Conservation (phyloP, 306 rosid species). For the Castanea mollissima region DNA sequence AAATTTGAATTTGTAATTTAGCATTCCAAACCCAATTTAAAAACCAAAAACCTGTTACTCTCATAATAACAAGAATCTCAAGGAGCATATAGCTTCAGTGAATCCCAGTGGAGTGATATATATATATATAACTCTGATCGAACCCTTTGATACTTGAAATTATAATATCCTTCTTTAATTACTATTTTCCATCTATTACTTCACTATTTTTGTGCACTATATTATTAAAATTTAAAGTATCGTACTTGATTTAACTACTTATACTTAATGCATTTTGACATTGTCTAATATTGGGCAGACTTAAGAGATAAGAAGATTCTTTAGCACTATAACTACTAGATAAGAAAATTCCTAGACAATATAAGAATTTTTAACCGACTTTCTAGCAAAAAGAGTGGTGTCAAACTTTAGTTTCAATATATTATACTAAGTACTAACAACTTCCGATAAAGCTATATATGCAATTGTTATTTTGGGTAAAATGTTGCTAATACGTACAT, state of each 20-base stretch:
- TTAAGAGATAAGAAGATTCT: neutral
- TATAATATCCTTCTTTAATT: too few relatives aligned
- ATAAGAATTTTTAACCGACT: neutral
- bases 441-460: neutral
- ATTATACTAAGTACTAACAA: neutral
- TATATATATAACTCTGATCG: too few relatives aligned
- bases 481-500: neutral
- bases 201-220: too few relatives aligned
- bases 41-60: too few relatives aligned
- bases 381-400: neutral
- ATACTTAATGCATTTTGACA: too few relatives aligned
- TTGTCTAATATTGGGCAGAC: neutral
- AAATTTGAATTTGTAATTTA: too few relatives aligned
- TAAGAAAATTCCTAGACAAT: neutral
- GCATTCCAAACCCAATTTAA: too few relatives aligned
- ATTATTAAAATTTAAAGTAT: neutral
- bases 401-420: neutral
- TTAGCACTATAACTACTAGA: neutral
- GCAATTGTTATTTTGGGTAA: neutral
- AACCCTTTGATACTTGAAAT: too few relatives aligned
- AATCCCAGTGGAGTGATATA: too few relatives aligned
- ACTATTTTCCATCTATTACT: too few relatives aligned
- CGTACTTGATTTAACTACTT: neutral
- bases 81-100: too few relatives aligned
- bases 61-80: too few relatives aligned